Evolutionary conservation across 2,329 filamentous ascomycete species (phyloP).

Genomic region (Mollisiaceae sp.): DNA sequence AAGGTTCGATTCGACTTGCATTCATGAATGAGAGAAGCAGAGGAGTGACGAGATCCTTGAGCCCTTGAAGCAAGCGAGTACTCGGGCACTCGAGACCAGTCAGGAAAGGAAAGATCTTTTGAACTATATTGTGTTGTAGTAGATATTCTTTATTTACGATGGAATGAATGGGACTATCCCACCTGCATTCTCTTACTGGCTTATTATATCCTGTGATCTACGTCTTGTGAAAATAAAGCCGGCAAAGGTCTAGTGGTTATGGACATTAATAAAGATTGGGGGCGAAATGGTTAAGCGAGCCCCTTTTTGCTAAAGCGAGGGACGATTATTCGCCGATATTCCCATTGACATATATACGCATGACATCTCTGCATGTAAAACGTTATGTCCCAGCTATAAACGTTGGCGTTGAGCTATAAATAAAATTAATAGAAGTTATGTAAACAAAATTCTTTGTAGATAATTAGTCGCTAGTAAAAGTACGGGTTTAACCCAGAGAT

Average conservation of each 20-base stretch:
- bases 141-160: conserved; percentile 28
- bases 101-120: conserved; percentile 17
- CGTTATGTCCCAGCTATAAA: neutral
- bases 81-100: neutral
- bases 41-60: neutral
- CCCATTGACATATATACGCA: neutral
- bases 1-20: conserved; percentile 27
- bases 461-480: too few species aligned
- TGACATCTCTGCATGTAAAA: neutral
- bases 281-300: neutral
- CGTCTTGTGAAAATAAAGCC: neutral
- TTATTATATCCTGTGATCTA: neutral
- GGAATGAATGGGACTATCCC: conserved; percentile 22
- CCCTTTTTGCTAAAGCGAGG: neutral
- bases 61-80: neutral
- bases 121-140: conserved; percentile 30
- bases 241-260: neutral
- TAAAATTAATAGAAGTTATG: too few species aligned
- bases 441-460: too few species aligned
- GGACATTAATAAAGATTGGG: neutral
- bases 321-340: neutral
- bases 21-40: conserved; percentile 15
- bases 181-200: neutral
- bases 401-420: too few species aligned
- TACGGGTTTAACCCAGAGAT: too few species aligned